Percentiles rank a stretch among this genome's conserved stretches.
These are phyloP conservation scores for Handroanthus guayacan DNA, from an alignment of 257 asterid species.

Conservation along the genomic window DNA sequence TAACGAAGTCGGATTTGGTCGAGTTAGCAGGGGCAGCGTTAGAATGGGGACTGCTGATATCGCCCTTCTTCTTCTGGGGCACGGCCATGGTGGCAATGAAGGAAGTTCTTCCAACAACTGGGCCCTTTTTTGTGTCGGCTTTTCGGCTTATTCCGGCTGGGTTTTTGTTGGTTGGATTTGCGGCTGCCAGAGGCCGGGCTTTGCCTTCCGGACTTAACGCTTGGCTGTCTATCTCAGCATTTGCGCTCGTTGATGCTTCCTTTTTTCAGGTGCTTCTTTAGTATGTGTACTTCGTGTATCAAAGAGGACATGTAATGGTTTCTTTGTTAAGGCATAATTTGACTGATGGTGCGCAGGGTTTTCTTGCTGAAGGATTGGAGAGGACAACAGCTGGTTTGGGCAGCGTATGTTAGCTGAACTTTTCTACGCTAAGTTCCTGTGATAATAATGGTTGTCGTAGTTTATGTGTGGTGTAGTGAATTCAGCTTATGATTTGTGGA, in stretches of 20 bases:
- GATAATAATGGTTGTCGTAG: slow-evolving; percentile 7
- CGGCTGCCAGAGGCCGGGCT: slow-evolving; percentile 69
- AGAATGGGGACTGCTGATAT: slow-evolving; percentile 83
- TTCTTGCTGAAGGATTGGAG: slow-evolving; percentile 95
- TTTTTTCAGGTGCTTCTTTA: slow-evolving; percentile 81
- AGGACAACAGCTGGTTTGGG: slow-evolving; percentile 98
- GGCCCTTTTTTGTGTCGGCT: slow-evolving; percentile 83
- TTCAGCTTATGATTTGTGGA: neutral
- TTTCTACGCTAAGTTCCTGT: slow-evolving; percentile 25
- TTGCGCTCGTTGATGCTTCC: slow-evolving; percentile 86
- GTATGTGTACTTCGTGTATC: slow-evolving; percentile 17
- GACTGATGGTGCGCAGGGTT: slow-evolving; percentile 70
- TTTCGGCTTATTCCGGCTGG: slow-evolving; percentile 96
- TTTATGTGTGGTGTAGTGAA: neutral
- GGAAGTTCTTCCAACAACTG: slow-evolving; percentile 88
- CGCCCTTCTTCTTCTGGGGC: slow-evolving; percentile 99
- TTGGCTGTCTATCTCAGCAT: slow-evolving; percentile 78
- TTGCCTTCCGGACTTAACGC: slow-evolving; percentile 84
- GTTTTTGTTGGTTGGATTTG: slow-evolving; percentile 73
- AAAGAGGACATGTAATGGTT: slow-evolving; percentile 18
- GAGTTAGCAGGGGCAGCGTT: slow-evolving; percentile 47
- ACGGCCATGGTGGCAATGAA: slow-evolving; percentile 99
- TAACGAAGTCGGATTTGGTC: slow-evolving; percentile 35
- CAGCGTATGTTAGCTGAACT: slow-evolving; percentile 71
- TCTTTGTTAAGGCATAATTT: slow-evolving; percentile 24